Evolutionary conservation across 2,329 filamentous ascomycete genomes (phyloP).

Genomic region (Aspergillus sp.): DNA sequence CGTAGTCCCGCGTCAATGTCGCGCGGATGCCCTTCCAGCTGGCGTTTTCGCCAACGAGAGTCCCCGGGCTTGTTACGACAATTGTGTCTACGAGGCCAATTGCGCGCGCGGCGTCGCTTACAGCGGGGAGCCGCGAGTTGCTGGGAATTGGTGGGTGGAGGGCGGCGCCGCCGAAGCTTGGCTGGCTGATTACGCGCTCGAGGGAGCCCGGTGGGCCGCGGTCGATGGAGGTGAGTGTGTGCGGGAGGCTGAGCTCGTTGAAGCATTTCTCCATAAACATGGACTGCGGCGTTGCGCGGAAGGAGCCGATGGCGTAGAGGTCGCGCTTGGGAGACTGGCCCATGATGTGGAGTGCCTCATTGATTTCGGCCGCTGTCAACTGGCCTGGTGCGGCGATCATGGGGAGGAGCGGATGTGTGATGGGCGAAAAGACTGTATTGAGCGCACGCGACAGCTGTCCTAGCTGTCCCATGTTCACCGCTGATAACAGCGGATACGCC

Average conservation of each 20-base stretch:
- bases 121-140: slow-evolving; percentile 63
- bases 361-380: slow-evolving; percentile 83
- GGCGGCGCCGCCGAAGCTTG: slow-evolving; percentile 80
- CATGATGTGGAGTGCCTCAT: slow-evolving; percentile 75
- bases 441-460: slow-evolving; percentile 82
- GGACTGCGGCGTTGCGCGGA: slow-evolving; percentile 73
- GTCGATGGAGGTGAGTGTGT: slow-evolving; percentile 77
- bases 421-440: slow-evolving; percentile 85
- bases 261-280: slow-evolving; percentile 87
- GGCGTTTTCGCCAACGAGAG: slow-evolving; percentile 77
- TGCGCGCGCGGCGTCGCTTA: slow-evolving; percentile 76
- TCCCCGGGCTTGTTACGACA: slow-evolving; percentile 57
- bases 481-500: slow-evolving; percentile 75
- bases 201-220: slow-evolving; percentile 69
- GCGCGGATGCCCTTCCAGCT: slow-evolving; percentile 85
- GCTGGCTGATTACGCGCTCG: slow-evolving; percentile 72
- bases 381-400: slow-evolving; percentile 86
- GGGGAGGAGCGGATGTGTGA: slow-evolving; percentile 82
- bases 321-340: slow-evolving; percentile 79
- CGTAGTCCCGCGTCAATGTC: slow-evolving; percentile 78
- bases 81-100: slow-evolving; percentile 86
- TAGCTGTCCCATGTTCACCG: slow-evolving; percentile 85
- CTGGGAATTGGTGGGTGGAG: slow-evolving; percentile 73
- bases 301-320: slow-evolving; percentile 78
- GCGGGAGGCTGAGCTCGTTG: slow-evolving; percentile 82